Evolutionary conservation across 306 rosid species (phyloP).

Genomic region (Luffa aegyptiaca): DNA sequence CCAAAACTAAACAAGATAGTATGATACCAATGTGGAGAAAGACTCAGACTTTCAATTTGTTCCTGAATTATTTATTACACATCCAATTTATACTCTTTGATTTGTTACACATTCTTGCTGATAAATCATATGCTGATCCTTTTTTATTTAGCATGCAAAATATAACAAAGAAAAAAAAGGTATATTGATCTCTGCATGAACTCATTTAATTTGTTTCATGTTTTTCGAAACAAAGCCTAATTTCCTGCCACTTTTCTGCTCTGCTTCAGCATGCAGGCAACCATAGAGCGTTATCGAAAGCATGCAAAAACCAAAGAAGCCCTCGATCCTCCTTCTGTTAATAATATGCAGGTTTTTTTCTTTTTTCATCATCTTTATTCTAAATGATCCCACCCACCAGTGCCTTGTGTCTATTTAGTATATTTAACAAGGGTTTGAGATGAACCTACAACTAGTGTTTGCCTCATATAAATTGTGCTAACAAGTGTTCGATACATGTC

Average conservation of each 20-base stretch:
- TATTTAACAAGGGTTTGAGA: too few relatives aligned
- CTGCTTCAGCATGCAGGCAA: slow-evolving; percentile 38
- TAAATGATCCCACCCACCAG: not conserved
- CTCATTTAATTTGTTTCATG: not conserved
- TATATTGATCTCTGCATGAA: not conserved
- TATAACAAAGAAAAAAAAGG: too few relatives aligned
- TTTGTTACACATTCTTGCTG: not conserved
- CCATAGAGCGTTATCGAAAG: slow-evolving; percentile 54
- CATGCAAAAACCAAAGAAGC: slow-evolving; percentile 27
- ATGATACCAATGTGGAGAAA: too few relatives aligned
- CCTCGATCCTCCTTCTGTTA: slow-evolving; percentile 24
- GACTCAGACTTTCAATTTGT: too few relatives aligned
- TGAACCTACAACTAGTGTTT: too few relatives aligned
- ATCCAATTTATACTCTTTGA: not conserved
- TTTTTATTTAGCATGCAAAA: not conserved
- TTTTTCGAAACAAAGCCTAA: not conserved
- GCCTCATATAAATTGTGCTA: too few relatives aligned
- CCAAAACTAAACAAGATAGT: too few relatives aligned
- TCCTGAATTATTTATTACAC: not conserved
- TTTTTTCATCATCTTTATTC: not conserved
- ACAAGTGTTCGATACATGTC: too few relatives aligned
- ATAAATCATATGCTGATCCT: not conserved
- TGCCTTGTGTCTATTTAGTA: too few relatives aligned
- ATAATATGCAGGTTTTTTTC: slow-evolving; percentile 41
- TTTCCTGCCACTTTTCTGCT: not conserved